Conservation (phyloP, 179 eudicot genomes). For the Patellifolia procumbens region DNA sequence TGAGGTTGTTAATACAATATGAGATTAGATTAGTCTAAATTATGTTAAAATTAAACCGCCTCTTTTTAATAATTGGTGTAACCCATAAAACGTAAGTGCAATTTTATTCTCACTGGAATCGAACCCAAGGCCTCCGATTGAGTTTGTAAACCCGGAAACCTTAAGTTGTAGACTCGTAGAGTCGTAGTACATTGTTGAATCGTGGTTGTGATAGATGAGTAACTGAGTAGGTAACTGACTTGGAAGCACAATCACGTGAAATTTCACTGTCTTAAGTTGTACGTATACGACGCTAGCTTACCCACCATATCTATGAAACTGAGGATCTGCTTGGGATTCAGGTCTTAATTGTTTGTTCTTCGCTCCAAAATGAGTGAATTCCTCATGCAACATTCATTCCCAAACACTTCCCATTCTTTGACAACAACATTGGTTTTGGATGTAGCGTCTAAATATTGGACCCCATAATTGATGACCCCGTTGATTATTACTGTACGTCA, state of each 20-base stretch:
- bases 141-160: no score
- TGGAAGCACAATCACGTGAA: background rate
- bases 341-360: background rate
- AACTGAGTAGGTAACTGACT: no score
- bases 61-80: no score
- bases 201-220: no score
- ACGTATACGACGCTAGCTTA: background rate
- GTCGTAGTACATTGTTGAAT: no score
- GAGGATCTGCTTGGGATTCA: background rate
- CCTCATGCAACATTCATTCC: background rate
- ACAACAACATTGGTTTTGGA: background rate
- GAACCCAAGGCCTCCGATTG: no score
- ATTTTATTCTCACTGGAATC: no score
- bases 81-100: no score
- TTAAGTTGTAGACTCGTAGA: background rate
- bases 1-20: no score
- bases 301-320: no score
- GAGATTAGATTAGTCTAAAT: no score
- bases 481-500: background rate
- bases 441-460: background rate
- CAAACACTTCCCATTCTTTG: background rate
- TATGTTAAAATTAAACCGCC: no score
- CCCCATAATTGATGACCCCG: background rate
- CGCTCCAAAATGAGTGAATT: background rate
- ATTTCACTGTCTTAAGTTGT: background rate